phyloP scores from a whole-genome alignment of 208 protist genomes.

The Balamuthia mandrillaris region DNA sequence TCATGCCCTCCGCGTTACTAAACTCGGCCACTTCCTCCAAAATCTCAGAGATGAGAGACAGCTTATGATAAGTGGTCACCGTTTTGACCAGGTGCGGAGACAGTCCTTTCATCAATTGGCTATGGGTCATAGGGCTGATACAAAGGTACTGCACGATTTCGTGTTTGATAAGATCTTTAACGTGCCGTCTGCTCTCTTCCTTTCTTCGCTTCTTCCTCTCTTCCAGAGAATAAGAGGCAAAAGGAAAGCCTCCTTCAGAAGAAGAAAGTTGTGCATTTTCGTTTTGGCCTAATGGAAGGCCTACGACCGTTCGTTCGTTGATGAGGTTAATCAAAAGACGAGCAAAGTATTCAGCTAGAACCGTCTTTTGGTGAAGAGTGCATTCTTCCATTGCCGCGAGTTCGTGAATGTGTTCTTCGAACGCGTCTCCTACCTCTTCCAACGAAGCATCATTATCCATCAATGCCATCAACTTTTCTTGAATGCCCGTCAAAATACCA shows the following conservation, averaged over 20 bases:
- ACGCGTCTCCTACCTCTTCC: background rate
- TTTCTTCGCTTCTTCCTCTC: background rate
- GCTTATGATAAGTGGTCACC: too few relatives aligned
- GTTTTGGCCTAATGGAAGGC: background rate
- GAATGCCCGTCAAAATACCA: too few relatives aligned
- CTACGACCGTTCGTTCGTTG: background rate
- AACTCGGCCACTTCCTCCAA: too few relatives aligned
- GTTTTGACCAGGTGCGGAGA: background rate
- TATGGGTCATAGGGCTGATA: background rate
- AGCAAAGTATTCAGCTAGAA: slow-evolving; percentile 5
- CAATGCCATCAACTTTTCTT: too few relatives aligned
- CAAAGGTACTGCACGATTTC: slow-evolving; percentile 4
- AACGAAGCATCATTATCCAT: too few relatives aligned
- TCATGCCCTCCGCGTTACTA: background rate
- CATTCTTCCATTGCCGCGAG: background rate
- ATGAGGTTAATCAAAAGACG: background rate
- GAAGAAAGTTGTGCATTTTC: background rate
- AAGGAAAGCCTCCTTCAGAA: background rate
- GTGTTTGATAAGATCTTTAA: background rate
- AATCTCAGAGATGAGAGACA: too few relatives aligned
- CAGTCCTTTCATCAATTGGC: slow-evolving; percentile 2
- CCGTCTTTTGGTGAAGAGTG: background rate
- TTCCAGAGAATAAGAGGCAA: background rate
- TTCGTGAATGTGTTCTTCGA: background rate
- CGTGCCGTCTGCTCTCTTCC: too few relatives aligned